Conservation (phyloP, 805 yeast species). For the Candida stauntonica region DNA sequence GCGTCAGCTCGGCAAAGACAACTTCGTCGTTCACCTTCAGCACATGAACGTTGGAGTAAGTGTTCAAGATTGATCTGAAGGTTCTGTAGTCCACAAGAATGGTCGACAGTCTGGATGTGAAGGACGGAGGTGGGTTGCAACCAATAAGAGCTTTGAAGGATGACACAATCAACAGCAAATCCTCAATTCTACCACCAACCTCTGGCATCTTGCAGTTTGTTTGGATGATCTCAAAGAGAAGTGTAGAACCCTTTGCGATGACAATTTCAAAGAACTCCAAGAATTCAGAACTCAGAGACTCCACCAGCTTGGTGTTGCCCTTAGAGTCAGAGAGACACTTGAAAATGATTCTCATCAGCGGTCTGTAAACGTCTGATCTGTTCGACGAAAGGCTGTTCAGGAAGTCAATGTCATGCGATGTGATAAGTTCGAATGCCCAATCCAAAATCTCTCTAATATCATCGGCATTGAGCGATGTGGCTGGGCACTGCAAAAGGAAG, state of each 20-base stretch:
- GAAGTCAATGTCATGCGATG: slow-evolving; percentile 47
- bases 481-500: slow-evolving; percentile 30
- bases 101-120: slow-evolving; percentile 47
- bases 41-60: slow-evolving; percentile 65
- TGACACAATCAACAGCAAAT: slow-evolving; percentile 57
- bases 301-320: slow-evolving; percentile 38
- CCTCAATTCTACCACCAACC: slow-evolving; percentile 52
- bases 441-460: slow-evolving; percentile 22
- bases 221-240: slow-evolving; percentile 54
- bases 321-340: slow-evolving; percentile 43
- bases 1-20: slow-evolving; percentile 64
- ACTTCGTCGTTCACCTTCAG: slow-evolving; percentile 59
- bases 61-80: slow-evolving; percentile 53
- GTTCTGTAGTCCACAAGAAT: slow-evolving; percentile 56
- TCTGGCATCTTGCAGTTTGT: slow-evolving; percentile 41
- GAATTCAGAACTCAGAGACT: slow-evolving; percentile 47
- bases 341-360: slow-evolving; percentile 55
- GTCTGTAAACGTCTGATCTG: slow-evolving; percentile 44
- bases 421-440: slow-evolving; percentile 40
- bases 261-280: slow-evolving; percentile 57
- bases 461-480: slow-evolving; percentile 14
- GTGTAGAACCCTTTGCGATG: slow-evolving; percentile 61
- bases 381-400: slow-evolving; percentile 36
- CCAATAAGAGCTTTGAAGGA: slow-evolving; percentile 55
- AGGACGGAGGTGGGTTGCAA: slow-evolving; percentile 42